Evolutionary conservation across 306 rosid species (phyloP).

Genomic region (Cajanus cajan): DNA sequence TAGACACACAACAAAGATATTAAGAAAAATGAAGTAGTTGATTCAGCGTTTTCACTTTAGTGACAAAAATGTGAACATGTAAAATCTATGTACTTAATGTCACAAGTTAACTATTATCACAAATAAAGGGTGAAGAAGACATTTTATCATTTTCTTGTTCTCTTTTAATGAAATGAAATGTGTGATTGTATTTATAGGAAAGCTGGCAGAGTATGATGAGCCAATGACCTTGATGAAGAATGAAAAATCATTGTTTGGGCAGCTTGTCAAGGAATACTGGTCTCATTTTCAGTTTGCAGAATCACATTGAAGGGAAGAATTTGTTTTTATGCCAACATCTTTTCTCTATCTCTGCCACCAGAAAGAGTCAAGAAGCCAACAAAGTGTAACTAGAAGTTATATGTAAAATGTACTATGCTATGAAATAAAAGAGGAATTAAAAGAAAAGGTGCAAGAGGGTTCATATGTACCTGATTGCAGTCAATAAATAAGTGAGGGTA

Average conservation of each 20-base stretch:
- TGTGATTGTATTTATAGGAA: constrained; percentile 39
- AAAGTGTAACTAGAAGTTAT: not conserved
- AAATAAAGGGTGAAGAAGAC: not conserved
- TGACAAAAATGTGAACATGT: not conserved
- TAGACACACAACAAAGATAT: not conserved
- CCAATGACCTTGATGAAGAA: constrained; percentile 55
- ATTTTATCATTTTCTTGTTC: not conserved
- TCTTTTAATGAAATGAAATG: not conserved
- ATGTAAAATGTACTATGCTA: not conserved
- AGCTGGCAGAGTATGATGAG: constrained; percentile 58
- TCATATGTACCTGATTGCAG: not conserved
- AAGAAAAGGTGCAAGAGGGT: not conserved
- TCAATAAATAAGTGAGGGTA: not conserved
- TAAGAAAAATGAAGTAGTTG: not conserved
- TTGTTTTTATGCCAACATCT: not conserved
- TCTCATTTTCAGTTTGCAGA: constrained; percentile 56
- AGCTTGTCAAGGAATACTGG: constrained; percentile 74
- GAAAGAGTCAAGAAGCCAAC: not conserved
- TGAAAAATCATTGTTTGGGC: constrained; percentile 55
- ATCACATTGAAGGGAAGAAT: constrained; percentile 29
- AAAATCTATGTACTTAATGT: not conserved
- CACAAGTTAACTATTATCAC: not conserved
- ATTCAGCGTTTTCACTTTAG: not conserved
- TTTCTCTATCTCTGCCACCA: not conserved
- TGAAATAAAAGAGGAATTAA: not conserved